Evolutionary conservation across 169 alveolate genomes (phyloP), one percentile per base, ranked within the genome.

Genomic region (Cryptosporidium xiaoi): DNA sequence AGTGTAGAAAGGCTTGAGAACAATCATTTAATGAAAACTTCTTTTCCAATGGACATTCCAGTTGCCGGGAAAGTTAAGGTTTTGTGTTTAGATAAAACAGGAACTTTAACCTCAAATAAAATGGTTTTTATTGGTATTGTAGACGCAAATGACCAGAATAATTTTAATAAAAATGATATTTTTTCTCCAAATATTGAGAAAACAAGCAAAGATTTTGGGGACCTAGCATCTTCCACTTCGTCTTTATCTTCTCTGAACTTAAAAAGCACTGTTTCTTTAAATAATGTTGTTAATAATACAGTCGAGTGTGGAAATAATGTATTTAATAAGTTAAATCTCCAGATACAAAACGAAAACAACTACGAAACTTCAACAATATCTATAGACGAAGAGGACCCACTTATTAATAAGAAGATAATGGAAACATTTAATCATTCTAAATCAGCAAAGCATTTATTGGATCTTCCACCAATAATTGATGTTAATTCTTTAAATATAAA

Each of bases 51-150:
- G 69, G 71, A 62, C 34, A 77, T 77, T 29, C 87, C 87, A 0
- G 29, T 77, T 29, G 87, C 87, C 29, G 87, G 87, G 20, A 77
- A 77, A 24, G 62, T 77, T n/a, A 77, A 77, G 36, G 87, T 60
- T 24, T 12, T 77, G n/a, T 77, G 87, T 24, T 15, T 77, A 16
- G 87, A 77, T 1, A 77, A 77, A 77, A 77, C 87, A 13, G 87
- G 87, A 15, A 77, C 87, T 31, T 66, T 77, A n/a, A 77, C 87
- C 27, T 33, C 56, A 7, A 77, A 62, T 34, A 77, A 36, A n/a
- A 77, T 77, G 87, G 31, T 56, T 20, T 77, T 77, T 12, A 40
- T 77, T 34, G 87, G 87, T 1, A 40, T 60, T 8, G 77, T 36
- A 7, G 67, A 69, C 18, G 36, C 27, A n/a, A 69, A 15, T 33